These are phyloP conservation scores for Pleurotus eryngii DNA, from an alignment of 768 basidiomycete species.

Conservation along the genomic window DNA sequence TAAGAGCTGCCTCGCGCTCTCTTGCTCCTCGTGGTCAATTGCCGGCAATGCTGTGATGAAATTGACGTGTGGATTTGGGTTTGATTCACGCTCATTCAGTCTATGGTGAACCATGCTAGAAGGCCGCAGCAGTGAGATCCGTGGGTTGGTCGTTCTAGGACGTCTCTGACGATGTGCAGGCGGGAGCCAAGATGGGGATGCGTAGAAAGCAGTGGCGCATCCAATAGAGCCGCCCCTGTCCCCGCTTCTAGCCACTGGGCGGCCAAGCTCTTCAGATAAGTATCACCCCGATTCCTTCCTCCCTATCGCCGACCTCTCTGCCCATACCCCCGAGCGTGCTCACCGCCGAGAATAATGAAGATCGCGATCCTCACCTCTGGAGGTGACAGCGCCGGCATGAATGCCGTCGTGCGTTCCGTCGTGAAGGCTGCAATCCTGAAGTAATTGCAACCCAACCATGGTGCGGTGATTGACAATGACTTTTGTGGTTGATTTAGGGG, in stretches of 20 bases:
- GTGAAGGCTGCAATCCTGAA: slow-evolving; percentile 91
- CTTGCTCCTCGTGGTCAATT: slow-evolving; percentile 39
- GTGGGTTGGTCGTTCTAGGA: too few relatives aligned
- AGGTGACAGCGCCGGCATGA: slow-evolving; percentile 98
- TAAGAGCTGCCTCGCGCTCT: slow-evolving; percentile 68
- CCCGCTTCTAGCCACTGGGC: too few relatives aligned
- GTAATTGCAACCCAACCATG: slow-evolving; percentile 39
- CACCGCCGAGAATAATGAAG: slow-evolving; percentile 51
- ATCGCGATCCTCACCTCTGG: slow-evolving; percentile 94
- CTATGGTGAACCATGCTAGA: slow-evolving; percentile 67
- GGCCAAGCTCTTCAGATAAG: too few relatives aligned
- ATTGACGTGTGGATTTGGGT: slow-evolving; percentile 76
- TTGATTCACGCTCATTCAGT: slow-evolving; percentile 63
- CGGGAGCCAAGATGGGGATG: too few relatives aligned
- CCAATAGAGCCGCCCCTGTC: too few relatives aligned
- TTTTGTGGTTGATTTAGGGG: slow-evolving; percentile 52
- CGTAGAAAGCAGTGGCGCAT: too few relatives aligned
- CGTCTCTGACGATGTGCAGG: too few relatives aligned
- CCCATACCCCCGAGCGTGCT: background rate
- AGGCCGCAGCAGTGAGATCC: background rate
- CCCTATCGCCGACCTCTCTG: slow-evolving; percentile 6
- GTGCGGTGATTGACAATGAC: background rate
- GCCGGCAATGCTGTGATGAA: slow-evolving; percentile 63
- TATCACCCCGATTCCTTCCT: background rate
- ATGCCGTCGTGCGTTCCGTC: slow-evolving; percentile 89